Base-by-base conservation (phyloP, 2,329 filamentous ascomycete species). In the Neofusicoccum parvum region DNA sequence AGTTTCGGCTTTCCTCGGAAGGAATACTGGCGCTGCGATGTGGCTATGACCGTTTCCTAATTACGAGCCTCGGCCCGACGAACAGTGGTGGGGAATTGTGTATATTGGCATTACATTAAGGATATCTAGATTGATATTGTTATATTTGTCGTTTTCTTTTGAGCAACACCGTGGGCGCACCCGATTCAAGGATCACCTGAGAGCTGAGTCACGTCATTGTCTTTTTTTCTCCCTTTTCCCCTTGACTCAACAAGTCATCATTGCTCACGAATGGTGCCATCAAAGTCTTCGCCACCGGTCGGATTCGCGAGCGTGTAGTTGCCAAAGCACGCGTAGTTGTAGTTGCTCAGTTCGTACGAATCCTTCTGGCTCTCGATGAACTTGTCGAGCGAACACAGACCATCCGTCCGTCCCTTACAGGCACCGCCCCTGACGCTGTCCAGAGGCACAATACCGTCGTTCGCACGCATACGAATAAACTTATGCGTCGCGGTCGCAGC, bases 401-500 rank as follows among this genome's bases (percentile, higher is more conserved):
- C 59, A 12, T 63, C 59, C 36, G 46, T 63, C 46, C 59, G 34
- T 3, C 56, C 56, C 46, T 51, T 34, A 20, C 59, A 63, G 3
- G 15, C 6, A 2, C 46, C 59, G 46, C 59, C 59, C 46, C 59
- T 43, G 46, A 63, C 36, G 59, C 59, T 63, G 20, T 50, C 46
- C 14, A 63, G 46, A 11, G 59, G 59, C 32, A 63, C 46, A 34
- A 63, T 63, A n/a, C 59, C 59, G 46, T 63, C 59, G 20, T 63
- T 63, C 5, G 51, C 7, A 11, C 59, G 59, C 46, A 63, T 43
- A 36, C 59, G 59, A 14, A 63, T 17, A n/a, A 63, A 63, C 59
- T 63, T 63, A 36, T 63, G 59, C 17, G 64, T 36, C 14, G 76
- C 75, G 32, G 73, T 72, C 23, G 70, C 68, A 10, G 82, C 68